phyloP scores from a whole-genome alignment of 1,139 yeast genomes.

The Wickerhamomyces sp. region DNA sequence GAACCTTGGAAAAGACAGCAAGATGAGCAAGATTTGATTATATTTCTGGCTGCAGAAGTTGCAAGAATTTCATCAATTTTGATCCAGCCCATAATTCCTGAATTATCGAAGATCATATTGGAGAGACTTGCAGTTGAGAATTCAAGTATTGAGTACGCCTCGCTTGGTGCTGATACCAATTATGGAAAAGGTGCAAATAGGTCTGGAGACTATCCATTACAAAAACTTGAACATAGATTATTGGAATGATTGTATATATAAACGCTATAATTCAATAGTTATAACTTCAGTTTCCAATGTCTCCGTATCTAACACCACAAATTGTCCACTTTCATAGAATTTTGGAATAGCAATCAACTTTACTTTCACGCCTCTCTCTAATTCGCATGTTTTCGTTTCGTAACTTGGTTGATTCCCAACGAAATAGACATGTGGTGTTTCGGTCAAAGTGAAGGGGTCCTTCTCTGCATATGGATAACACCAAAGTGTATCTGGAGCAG shows the following conservation, averaged over 20 bases:
- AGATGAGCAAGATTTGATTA: conserved; percentile 42
- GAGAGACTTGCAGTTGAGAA: conserved; percentile 51
- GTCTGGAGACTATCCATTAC: conserved; percentile 38
- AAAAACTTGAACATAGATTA: conserved; percentile 13
- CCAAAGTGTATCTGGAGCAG: conserved; percentile 93
- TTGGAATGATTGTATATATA: background rate
- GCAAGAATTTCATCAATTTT: conserved; percentile 64
- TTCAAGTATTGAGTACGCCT: conserved; percentile 36
- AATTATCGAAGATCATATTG: conserved; percentile 49
- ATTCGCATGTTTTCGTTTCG: conserved; percentile 33
- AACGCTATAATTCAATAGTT: conserved; percentile 22
- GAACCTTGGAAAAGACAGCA: conserved; percentile 53
- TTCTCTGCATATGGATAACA: conserved; percentile 76
- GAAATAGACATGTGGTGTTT: conserved; percentile 81
- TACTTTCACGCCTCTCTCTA: conserved; percentile 30
- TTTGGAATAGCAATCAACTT: conserved; percentile 66
- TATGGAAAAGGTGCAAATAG: conserved; percentile 44
- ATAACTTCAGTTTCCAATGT: conserved; percentile 50
- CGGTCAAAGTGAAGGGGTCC: conserved; percentile 76
- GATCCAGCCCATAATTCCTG: conserved; percentile 70
- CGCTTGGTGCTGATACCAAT: conserved; percentile 40
- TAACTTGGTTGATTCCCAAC: conserved; percentile 77
- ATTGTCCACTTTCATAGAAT: conserved; percentile 59
- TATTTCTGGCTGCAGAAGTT: conserved; percentile 65
- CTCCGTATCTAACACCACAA: conserved; percentile 60